These are phyloP conservation scores for Ilyonectria robusta DNA, from an alignment of 2,329 filamentous ascomycete species.

Conservation along the genomic window DNA sequence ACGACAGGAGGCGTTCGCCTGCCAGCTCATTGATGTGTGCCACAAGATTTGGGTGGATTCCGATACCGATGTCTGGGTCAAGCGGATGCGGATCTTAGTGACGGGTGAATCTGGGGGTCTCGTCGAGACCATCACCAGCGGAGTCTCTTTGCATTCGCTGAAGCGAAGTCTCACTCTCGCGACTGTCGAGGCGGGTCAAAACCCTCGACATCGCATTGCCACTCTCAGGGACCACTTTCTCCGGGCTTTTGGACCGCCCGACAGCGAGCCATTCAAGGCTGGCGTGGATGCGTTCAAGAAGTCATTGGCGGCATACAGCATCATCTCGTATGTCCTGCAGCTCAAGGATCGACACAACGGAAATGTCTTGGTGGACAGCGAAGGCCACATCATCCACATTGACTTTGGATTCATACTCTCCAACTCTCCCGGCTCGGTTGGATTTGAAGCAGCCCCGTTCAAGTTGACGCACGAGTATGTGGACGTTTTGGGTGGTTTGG, in stretches of 20 bases:
- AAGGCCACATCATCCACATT: slow-evolving; percentile 89
- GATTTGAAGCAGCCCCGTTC: slow-evolving; percentile 89
- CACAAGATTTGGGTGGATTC: slow-evolving; percentile 86
- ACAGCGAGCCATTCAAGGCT: slow-evolving; percentile 77
- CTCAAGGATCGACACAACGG: slow-evolving; percentile 90
- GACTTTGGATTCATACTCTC: slow-evolving; percentile 94
- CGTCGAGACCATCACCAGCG: slow-evolving; percentile 90
- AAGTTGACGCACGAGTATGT: slow-evolving; percentile 90
- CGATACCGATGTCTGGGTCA: slow-evolving; percentile 85
- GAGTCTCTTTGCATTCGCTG: slow-evolving; percentile 87
- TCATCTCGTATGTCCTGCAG: slow-evolving; percentile 87
- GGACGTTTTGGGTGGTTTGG: slow-evolving; percentile 82
- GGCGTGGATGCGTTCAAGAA: slow-evolving; percentile 85
- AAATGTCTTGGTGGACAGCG: slow-evolving; percentile 87
- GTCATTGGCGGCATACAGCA: slow-evolving; percentile 87
- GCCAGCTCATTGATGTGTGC: slow-evolving; percentile 86
- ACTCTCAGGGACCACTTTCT: slow-evolving; percentile 86
- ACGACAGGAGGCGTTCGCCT: slow-evolving; percentile 88
- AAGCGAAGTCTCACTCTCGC: slow-evolving; percentile 86
- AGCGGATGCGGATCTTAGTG: slow-evolving; percentile 88
- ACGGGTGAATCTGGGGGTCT: slow-evolving; percentile 88
- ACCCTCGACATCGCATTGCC: slow-evolving; percentile 82
- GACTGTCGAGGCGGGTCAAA: slow-evolving; percentile 79
- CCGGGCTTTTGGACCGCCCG: slow-evolving; percentile 81
- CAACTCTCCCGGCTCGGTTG: slow-evolving; percentile 86